phyloP scores from a whole-genome alignment of 2,329 filamentous ascomycete species.

The Colletotrichum horii region DNA sequence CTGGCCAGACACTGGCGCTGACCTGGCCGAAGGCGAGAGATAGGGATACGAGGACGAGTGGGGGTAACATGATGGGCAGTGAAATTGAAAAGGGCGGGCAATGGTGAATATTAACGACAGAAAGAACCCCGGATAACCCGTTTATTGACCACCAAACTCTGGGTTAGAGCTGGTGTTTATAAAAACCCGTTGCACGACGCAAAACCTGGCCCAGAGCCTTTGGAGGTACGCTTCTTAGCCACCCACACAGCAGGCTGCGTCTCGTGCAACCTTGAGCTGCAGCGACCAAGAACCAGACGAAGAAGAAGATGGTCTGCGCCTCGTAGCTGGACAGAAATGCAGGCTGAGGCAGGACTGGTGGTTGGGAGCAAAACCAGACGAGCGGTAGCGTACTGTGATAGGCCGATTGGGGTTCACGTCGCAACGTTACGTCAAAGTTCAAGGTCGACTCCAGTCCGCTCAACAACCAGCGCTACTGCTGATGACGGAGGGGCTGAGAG shows the following conservation, averaged over 20 bases:
- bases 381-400: neutral
- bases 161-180: neutral
- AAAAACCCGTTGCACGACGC: neutral
- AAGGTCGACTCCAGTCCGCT: neutral
- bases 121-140: neutral
- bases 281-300: neutral
- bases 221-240: neutral
- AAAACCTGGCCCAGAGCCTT: neutral
- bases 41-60: slow-evolving; percentile 40
- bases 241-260: neutral
- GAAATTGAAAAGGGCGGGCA: neutral
- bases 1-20: slow-evolving; percentile 61
- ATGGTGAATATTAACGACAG: neutral
- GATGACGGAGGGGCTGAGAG: slow-evolving; percentile 10
- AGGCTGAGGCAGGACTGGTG: neutral
- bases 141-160: neutral
- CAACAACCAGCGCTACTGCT: neutral
- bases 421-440: slow-evolving; percentile 21
- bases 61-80: slow-evolving; percentile 30
- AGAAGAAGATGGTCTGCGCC: neutral
- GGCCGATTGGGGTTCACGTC: neutral
- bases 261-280: neutral
- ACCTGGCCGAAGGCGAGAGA: slow-evolving; percentile 46
- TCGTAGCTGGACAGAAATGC: neutral
- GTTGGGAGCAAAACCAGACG: neutral